Evolutionary conservation across 306 rosid genomes (phyloP).

Genomic region (Rosa persica): DNA sequence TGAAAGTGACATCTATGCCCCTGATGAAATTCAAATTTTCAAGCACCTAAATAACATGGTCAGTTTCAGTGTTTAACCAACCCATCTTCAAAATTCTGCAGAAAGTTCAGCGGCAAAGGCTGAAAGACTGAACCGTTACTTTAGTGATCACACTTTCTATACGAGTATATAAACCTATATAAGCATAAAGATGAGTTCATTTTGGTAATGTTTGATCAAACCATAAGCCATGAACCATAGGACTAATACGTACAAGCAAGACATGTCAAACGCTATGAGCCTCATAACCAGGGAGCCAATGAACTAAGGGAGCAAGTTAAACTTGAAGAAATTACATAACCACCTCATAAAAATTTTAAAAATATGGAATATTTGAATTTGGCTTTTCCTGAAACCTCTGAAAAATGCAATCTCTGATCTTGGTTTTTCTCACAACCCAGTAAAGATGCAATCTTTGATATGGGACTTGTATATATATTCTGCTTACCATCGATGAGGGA

Average conservation of each 20-base stretch:
- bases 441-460: neutral
- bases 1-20: slow-evolving; percentile 12
- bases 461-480: neutral
- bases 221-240: neutral
- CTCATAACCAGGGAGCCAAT: neutral
- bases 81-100: neutral
- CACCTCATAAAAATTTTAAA: neutral
- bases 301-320: neutral
- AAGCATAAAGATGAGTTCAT: neutral
- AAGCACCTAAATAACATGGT: neutral
- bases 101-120: neutral
- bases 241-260: neutral
- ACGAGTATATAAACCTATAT: neutral
- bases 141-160: neutral
- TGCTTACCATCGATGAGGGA: slow-evolving; percentile 68
- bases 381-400: neutral
- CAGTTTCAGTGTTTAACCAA: neutral
- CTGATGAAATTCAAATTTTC: slow-evolving; percentile 6
- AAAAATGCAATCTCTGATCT: neutral
- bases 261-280: neutral
- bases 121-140: neutral
- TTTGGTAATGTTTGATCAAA: neutral
- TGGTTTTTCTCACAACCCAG: neutral
- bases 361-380: neutral
- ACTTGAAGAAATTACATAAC: neutral